phyloP scores from a whole-genome alignment of 768 basidiomycete genomes.

The Tricholoma hemisulphureum region DNA sequence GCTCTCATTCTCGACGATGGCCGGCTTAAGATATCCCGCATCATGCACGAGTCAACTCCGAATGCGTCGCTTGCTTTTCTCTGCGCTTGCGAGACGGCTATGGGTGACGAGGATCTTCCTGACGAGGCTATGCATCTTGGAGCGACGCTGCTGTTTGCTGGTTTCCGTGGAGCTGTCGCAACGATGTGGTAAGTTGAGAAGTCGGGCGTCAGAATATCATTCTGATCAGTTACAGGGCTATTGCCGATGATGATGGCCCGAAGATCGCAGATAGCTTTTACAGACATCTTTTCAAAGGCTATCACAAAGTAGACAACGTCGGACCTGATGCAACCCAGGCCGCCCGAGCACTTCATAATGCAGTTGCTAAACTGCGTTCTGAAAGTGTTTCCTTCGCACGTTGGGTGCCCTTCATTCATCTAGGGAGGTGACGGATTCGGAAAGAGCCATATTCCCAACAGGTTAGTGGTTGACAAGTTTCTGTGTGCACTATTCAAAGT shows the following conservation, averaged over 20 bases:
- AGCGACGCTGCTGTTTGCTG: conserved; percentile 31
- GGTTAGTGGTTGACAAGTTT: neutral
- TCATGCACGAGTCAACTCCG: conserved; percentile 15
- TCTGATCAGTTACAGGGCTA: neutral
- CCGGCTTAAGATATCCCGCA: conserved; percentile 7
- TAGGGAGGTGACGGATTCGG: neutral
- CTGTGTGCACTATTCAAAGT: neutral
- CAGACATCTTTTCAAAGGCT: neutral
- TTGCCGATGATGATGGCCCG: neutral
- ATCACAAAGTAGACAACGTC: neutral
- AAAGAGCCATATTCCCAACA: neutral
- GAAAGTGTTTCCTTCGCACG: neutral
- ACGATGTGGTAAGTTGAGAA: conserved; percentile 38
- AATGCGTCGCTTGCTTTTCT: conserved; percentile 33
- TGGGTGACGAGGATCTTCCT: conserved; percentile 20
- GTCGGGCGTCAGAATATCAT: neutral
- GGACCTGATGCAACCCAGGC: neutral
- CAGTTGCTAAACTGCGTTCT: neutral
- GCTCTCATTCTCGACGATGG: neutral
- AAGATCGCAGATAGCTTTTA: neutral
- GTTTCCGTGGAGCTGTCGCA: conserved; percentile 27
- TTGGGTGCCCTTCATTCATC: conserved; percentile 1
- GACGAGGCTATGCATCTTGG: conserved; percentile 31
- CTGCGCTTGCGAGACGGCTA: conserved; percentile 40
- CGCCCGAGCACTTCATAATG: neutral